Conservation (phyloP, 108 stramenopile genomes). For the Conticribra weissflogii region DNA sequence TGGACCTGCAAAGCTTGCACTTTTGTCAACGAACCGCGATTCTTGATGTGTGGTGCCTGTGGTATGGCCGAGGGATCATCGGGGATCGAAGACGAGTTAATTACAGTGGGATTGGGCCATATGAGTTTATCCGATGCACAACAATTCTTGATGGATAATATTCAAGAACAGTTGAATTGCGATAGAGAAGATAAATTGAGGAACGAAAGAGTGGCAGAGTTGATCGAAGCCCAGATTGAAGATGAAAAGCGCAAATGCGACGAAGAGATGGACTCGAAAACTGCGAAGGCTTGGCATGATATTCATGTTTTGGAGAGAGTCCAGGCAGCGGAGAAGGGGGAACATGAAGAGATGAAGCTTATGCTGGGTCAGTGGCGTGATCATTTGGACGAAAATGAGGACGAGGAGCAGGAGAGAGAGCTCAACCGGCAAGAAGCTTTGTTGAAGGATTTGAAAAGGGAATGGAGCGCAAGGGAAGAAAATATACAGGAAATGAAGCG, state of each 20-base stretch:
- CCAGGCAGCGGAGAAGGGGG: not conserved
- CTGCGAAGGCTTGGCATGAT: not conserved
- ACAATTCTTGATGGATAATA: not conserved
- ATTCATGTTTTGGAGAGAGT: not conserved
- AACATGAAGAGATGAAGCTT: not conserved
- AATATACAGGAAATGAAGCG: not conserved
- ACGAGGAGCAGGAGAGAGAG: not conserved
- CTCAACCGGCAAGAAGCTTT: not conserved
- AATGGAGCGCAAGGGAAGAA: not conserved
- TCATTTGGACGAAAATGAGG: not conserved
- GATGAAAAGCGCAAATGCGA: constrained; percentile 6
- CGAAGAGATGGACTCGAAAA: too few species aligned
- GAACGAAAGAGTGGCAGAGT: constrained; percentile 13
- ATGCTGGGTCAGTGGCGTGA: not conserved
- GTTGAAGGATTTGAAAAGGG: not conserved
- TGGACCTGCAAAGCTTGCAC: constrained; percentile 10
- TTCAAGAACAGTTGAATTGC: not conserved
- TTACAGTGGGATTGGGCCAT: not conserved
- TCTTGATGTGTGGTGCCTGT: constrained; percentile 5
- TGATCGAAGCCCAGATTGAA: constrained; percentile 11
- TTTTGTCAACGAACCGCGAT: constrained; percentile 2
- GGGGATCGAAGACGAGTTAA: not conserved
- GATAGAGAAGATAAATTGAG: not conserved
- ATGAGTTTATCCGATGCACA: not conserved
- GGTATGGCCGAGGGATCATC: constrained; percentile 6